Conservation (phyloP, 176 grass and related monocot genomes). For the Tillandsia leiboldiana region DNA sequence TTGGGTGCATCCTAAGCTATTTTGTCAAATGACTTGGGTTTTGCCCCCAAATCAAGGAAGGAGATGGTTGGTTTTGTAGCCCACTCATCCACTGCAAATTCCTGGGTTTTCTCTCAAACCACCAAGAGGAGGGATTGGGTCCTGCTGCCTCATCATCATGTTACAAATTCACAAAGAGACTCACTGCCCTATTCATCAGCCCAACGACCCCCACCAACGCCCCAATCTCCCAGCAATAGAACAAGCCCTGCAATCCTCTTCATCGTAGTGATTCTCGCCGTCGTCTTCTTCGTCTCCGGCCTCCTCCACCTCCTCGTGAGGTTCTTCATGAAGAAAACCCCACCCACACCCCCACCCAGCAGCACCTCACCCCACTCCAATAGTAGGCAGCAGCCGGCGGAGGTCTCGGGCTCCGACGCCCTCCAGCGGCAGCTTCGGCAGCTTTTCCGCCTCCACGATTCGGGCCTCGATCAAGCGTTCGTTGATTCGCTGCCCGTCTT, state of each 20-base stretch:
- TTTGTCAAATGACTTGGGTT: slow-evolving; percentile 22
- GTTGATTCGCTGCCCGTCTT: slow-evolving; percentile 75
- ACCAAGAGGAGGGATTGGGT: slow-evolving; percentile 9
- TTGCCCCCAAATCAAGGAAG: slow-evolving; percentile 15
- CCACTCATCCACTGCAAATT: slow-evolving; percentile 15
- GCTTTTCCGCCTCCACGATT: slow-evolving; percentile 61
- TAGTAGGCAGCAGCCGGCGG: slow-evolving; percentile 14
- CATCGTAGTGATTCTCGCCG: slow-evolving; percentile 72
- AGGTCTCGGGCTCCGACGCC: slow-evolving; percentile 24
- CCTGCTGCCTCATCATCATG: not conserved
- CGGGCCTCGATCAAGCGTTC: slow-evolving; percentile 52
- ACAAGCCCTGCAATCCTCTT: slow-evolving; percentile 76
- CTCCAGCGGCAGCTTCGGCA: slow-evolving; percentile 79
- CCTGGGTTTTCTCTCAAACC: not conserved
- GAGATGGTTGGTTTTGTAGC: slow-evolving; percentile 25
- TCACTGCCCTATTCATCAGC: slow-evolving; percentile 19
- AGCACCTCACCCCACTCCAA: not conserved
- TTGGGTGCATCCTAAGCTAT: not conserved
- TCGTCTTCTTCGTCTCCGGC: slow-evolving; percentile 68
- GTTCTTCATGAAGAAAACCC: slow-evolving; percentile 56
- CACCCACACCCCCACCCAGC: slow-evolving; percentile 5
- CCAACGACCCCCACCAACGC: slow-evolving; percentile 20
- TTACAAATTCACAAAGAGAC: slow-evolving; percentile 18
- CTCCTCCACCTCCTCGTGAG: slow-evolving; percentile 63
- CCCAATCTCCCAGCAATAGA: slow-evolving; percentile 25